Evolutionary conservation across 2,329 filamentous ascomycete genomes (phyloP).

Genomic region (Juglanconis sp.): DNA sequence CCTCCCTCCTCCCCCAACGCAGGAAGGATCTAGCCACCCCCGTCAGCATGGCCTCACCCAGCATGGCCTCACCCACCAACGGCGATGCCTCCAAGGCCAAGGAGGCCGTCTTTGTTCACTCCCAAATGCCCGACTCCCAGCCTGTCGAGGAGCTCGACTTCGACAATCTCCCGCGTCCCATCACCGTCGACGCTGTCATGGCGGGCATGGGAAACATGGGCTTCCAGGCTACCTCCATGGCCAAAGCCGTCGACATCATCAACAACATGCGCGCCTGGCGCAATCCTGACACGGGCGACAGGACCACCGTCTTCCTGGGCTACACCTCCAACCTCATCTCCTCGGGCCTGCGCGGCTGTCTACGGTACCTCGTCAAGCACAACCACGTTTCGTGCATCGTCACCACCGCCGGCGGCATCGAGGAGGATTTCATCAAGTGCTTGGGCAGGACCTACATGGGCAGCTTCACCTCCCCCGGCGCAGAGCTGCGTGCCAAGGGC

Average conservation of each 20-base stretch:
- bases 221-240: slow-evolving; percentile 67
- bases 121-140: slow-evolving; percentile 75
- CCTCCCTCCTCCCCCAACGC: no score
- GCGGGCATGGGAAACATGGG: slow-evolving; percentile 83
- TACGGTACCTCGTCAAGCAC: slow-evolving; percentile 91
- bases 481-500: slow-evolving; percentile 75
- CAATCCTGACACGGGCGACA: slow-evolving; percentile 73
- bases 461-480: slow-evolving; percentile 74
- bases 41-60: background rate
- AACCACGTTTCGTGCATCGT: slow-evolving; percentile 90
- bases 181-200: slow-evolving; percentile 83
- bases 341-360: slow-evolving; percentile 84
- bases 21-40: no score
- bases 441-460: slow-evolving; percentile 84
- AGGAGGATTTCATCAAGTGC: slow-evolving; percentile 99
- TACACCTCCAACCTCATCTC: slow-evolving; percentile 98
- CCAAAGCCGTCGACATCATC: slow-evolving; percentile 85
- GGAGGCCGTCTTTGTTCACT: slow-evolving; percentile 80
- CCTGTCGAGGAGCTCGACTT: slow-evolving; percentile 92
- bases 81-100: slow-evolving; percentile 58
- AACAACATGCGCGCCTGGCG: slow-evolving; percentile 89
- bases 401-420: slow-evolving; percentile 90
- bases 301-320: slow-evolving; percentile 92
- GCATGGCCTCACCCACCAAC: slow-evolving; percentile 33
- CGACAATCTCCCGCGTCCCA: slow-evolving; percentile 70